Conservation (phyloP, 768 basidiomycete species). For the Chiua virens region DNA sequence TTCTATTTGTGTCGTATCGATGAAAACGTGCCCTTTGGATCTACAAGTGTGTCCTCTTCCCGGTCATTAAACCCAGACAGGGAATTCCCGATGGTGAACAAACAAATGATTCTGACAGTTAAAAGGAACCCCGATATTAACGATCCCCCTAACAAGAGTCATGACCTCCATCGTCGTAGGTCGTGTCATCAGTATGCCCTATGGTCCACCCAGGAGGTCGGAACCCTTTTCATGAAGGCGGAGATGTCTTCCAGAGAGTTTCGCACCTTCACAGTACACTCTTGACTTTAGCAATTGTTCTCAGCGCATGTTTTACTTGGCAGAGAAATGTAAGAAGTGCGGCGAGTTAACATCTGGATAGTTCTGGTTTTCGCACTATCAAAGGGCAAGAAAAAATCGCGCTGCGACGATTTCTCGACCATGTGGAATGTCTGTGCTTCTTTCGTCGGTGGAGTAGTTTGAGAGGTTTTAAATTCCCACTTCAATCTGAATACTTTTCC, state of each 20-base stretch:
- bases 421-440: too few species aligned
- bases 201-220: neutral
- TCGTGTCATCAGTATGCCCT: slow-evolving; percentile 11
- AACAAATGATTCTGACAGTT: neutral
- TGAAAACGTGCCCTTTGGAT: slow-evolving; percentile 7
- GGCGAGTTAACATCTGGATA: neutral
- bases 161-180: neutral
- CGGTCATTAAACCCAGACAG: neutral
- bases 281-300: neutral
- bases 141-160: neutral
- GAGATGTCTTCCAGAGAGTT: neutral
- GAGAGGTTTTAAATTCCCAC: too few species aligned
- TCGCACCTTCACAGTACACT: slow-evolving; percentile 7
- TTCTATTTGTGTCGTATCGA: slow-evolving; percentile 15
- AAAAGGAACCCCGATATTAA: neutral
- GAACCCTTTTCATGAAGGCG: neutral
- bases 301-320: neutral
- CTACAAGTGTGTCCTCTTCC: neutral
- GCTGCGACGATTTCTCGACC: slow-evolving; percentile 8
- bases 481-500: too few species aligned
- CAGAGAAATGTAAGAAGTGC: slow-evolving; percentile 3
- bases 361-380: neutral
- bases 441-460: too few species aligned
- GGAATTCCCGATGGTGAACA: slow-evolving; percentile 2
- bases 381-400: slow-evolving; percentile 15